Conservation (phyloP, 1,139 yeast species). For the Hyphopichia buzzinii region DNA sequence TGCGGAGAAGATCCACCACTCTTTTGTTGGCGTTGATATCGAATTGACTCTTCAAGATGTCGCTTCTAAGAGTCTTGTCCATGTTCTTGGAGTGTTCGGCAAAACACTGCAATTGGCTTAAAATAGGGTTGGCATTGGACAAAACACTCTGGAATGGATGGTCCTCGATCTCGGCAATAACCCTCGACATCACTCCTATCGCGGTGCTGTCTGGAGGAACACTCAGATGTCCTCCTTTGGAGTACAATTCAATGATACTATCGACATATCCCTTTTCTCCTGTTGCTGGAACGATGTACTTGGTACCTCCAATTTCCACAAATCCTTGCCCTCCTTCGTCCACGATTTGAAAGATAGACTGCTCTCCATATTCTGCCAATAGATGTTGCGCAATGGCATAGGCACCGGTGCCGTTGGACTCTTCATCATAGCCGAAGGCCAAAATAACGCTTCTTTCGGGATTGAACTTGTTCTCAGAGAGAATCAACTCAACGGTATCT, state of each 20-base stretch:
- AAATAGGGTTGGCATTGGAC: conserved; percentile 41
- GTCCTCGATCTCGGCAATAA: conserved; percentile 38
- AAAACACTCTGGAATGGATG: conserved; percentile 32
- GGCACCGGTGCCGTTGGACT: conserved; percentile 41
- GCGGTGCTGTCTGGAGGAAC: conserved; percentile 49
- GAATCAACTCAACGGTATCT: conserved; percentile 40
- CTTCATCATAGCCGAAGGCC: conserved; percentile 52
- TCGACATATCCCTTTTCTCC: conserved; percentile 49
- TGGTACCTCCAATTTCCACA: conserved; percentile 38
- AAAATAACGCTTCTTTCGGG: conserved; percentile 44
- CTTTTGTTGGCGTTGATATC: conserved; percentile 40
- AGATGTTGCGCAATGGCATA: conserved; percentile 28
- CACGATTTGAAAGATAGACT: conserved; percentile 40
- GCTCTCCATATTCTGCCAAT: conserved; percentile 32
- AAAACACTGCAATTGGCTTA: conserved; percentile 39
- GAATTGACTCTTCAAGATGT: conserved; percentile 41
- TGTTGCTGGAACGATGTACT: conserved; percentile 54
- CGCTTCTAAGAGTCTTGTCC: conserved; percentile 27
- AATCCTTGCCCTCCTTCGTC: conserved; percentile 45
- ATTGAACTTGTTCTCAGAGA: conserved; percentile 29
- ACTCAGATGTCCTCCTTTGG: conserved; percentile 52
- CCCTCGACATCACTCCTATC: conserved; percentile 44
- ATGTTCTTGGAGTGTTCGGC: conserved; percentile 39
- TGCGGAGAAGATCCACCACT: conserved; percentile 33
- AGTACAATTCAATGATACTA: conserved; percentile 33